Base-by-base conservation (phyloP, 805 yeast genomes). In the Candida tallmaniae region DNA sequence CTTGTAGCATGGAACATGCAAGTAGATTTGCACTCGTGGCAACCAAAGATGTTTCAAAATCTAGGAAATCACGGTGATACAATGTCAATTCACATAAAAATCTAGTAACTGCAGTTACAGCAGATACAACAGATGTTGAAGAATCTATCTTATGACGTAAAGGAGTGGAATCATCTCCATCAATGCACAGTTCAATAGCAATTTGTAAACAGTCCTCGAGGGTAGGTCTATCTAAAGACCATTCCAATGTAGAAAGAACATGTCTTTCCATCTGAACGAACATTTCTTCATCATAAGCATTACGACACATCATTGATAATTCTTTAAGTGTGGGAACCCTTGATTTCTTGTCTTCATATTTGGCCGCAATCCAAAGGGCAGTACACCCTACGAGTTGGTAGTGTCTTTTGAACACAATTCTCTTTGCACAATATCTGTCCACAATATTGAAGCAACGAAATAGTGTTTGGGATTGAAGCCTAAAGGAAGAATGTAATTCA, bases 241-340 rank as follows among this genome's bases (percentile, higher is more conserved):
- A 67, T 38, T 65, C 72, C 49, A 88, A 70, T 4, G 83, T 83
- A 43, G 73, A 68, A 52, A 80, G 65, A 38, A 81, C 77, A 51
- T 83, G 90, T 47, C 75, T 65, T 57, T 83, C 94, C 73, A 67
- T 67, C 47, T 67, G 73, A 19, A 65, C 54, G 39, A 67, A 66
- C 74, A 69, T 69, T 40, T 68, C 73, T 42, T 68, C 73, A 38
- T 75, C 80, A 46, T 74, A 76, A 12, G 77, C 78, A 46, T 68
- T 70, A 29, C 80, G 64, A 44, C 80, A 75, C 79, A 76, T 74
- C 36, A 68, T 54, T 8, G 73, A 58, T 42, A 76, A 56, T 46
- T 76, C 81, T 31, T 67, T 60, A 32, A 76, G 58, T 3, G 77
- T 73, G 16, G 81, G 81, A 4, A 76, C 78, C 36, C 80, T 58